Percentiles rank a stretch among this genome's conserved stretches.
These are phyloP conservation scores for Penicillium coprophilum DNA, from an alignment of 495 filamentous ascomycete species.

Conservation along the genomic window DNA sequence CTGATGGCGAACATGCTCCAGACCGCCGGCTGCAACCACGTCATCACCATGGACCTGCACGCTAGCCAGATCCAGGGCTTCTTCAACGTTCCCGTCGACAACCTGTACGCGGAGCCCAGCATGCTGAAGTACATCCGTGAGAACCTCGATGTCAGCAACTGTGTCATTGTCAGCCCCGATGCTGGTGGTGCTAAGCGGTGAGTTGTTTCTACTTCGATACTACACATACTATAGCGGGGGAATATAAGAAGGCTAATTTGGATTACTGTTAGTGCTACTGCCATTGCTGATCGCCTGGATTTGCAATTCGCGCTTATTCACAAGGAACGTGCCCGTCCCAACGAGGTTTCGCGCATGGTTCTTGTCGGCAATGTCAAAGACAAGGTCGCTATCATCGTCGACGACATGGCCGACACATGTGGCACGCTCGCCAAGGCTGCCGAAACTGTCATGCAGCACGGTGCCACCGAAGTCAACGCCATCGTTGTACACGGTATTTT, in stretches of 20 bases:
- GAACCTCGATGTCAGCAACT: slow-evolving; percentile 77
- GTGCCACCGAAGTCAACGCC: slow-evolving; percentile 83
- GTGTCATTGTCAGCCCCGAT: slow-evolving; percentile 94
- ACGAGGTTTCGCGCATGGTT: slow-evolving; percentile 96
- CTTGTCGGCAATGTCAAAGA: slow-evolving; percentile 64
- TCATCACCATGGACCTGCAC: slow-evolving; percentile 83
- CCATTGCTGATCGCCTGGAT: slow-evolving; percentile 91
- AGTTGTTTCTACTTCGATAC: slow-evolving; percentile 18
- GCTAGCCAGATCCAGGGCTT: slow-evolving; percentile 74
- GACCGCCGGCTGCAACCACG: slow-evolving; percentile 83
- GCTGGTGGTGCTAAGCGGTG: slow-evolving; percentile 95
- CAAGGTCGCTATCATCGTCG: slow-evolving; percentile 74
- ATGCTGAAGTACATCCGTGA: slow-evolving; percentile 89
- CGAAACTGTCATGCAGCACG: slow-evolving; percentile 84
- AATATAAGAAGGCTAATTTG: slow-evolving; percentile 9
- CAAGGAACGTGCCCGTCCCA: slow-evolving; percentile 93
- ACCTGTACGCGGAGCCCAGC: slow-evolving; percentile 93
- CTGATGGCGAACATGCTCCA: slow-evolving; percentile 98
- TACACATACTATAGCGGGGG: neutral
- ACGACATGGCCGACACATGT: slow-evolving; percentile 88
- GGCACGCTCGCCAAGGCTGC: slow-evolving; percentile 93
- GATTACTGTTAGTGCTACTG: slow-evolving; percentile 65
- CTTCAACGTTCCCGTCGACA: slow-evolving; percentile 98
- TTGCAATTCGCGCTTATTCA: slow-evolving; percentile 97
- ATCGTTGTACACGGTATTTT: slow-evolving; percentile 97